Conservation (phyloP, 495 filamentous ascomycete genomes). For the Trichoderma gamsii region DNA sequence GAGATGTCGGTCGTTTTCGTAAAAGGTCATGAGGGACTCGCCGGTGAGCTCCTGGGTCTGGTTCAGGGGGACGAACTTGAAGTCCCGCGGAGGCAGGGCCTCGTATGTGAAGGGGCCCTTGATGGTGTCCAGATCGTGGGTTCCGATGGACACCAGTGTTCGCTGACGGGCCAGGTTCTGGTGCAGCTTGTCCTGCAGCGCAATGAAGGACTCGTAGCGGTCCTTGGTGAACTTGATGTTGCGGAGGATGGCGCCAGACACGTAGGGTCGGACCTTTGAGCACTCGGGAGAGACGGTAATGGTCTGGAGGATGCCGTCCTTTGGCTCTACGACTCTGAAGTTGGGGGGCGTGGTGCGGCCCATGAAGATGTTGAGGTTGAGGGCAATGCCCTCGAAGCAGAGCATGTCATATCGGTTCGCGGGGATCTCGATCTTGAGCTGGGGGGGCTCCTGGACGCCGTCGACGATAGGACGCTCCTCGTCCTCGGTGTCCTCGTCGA, state of each 20-base stretch:
- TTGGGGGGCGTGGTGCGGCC: slow-evolving; percentile 67
- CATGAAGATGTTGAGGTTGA: slow-evolving; percentile 93
- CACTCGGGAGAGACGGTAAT: slow-evolving; percentile 79
- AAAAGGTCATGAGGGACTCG: slow-evolving; percentile 87
- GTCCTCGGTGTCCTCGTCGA: slow-evolving; percentile 90
- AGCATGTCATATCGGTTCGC: slow-evolving; percentile 99
- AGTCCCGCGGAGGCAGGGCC: slow-evolving; percentile 83
- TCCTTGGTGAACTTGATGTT: slow-evolving; percentile 86
- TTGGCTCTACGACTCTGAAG: slow-evolving; percentile 64
- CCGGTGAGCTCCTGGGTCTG: slow-evolving; percentile 82
- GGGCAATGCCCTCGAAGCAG: slow-evolving; percentile 93
- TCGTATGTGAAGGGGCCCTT: slow-evolving; percentile 96
- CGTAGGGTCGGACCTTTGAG: slow-evolving; percentile 71
- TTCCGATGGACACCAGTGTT: slow-evolving; percentile 91
- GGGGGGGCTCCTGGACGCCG: slow-evolving; percentile 76
- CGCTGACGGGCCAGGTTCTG: slow-evolving; percentile 90
- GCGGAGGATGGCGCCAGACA: slow-evolving; percentile 80
- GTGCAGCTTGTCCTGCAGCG: slow-evolving; percentile 95
- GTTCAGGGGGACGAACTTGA: slow-evolving; percentile 86
- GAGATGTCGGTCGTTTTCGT: slow-evolving; percentile 84
- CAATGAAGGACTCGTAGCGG: slow-evolving; percentile 94
- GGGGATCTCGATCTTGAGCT: slow-evolving; percentile 97
- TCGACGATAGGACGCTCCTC: slow-evolving; percentile 64
- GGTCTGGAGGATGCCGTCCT: slow-evolving; percentile 65
- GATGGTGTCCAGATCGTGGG: slow-evolving; percentile 91